phyloP scores from a whole-genome alignment of 345 rosid genomes.

The Eucalyptus dawsonii region DNA sequence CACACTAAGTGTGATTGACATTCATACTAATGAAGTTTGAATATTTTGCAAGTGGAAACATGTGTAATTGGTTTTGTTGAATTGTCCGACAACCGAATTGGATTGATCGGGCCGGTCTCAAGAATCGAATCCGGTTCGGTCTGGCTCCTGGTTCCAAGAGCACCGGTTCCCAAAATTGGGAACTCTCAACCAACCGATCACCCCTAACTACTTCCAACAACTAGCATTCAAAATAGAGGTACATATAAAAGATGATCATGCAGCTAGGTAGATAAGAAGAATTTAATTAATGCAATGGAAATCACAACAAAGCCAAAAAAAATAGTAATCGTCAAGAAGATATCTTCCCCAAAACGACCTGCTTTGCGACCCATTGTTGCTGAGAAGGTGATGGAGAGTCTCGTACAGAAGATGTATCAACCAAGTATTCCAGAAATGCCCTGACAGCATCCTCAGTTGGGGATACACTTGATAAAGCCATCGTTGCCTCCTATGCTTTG shows the following conservation, averaged over 20 bases:
- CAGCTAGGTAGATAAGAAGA: background rate
- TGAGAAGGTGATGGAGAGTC: too few species aligned
- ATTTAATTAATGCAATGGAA: background rate
- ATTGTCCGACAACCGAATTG: too few species aligned
- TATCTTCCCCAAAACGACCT: slow-evolving; percentile 22
- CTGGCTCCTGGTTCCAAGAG: rapidly evolving
- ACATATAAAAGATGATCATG: background rate
- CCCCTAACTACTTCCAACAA: background rate
- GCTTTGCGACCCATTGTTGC: slow-evolving; percentile 41
- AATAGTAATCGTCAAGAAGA: background rate
- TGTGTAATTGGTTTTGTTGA: too few species aligned
- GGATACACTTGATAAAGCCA: slow-evolving; percentile 26
- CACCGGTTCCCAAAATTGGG: too few species aligned
- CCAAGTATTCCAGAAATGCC: slow-evolving; percentile 40
- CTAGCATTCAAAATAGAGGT: background rate
- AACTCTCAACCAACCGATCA: too few species aligned
- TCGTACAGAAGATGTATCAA: slow-evolving; percentile 25
- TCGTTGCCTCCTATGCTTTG: background rate
- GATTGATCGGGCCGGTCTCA: too few species aligned
- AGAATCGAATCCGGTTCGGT: too few species aligned
- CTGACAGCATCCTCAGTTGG: slow-evolving; percentile 56
- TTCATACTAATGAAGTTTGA: too few species aligned
- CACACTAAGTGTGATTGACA: too few species aligned
- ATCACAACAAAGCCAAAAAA: background rate
- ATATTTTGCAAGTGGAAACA: too few species aligned